Conservation (phyloP, 1,284 basidiomycete genomes). For the Salmacisia buchloeana region DNA sequence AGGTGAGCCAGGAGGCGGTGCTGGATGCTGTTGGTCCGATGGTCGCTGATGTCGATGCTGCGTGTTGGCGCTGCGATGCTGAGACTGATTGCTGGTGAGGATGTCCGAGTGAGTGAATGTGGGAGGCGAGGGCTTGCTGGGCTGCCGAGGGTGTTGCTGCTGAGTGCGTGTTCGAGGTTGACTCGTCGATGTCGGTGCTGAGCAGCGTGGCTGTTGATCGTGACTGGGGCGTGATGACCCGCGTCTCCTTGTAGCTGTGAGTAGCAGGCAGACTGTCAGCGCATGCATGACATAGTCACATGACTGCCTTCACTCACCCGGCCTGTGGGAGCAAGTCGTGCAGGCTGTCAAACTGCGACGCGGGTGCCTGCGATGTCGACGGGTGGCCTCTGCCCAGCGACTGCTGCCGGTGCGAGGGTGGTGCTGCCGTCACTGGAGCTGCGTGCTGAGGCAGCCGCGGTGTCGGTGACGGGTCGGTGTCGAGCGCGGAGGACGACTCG, state of each 20-base stretch:
- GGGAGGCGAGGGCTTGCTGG: neutral
- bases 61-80: too few species aligned
- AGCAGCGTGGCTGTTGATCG: neutral
- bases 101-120: neutral
- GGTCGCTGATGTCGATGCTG: too few species aligned
- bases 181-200: neutral
- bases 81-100: neutral
- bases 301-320: neutral
- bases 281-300: neutral
- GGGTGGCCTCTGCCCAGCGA: too few species aligned
- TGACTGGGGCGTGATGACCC: neutral
- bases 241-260: constrained; percentile 2
- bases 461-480: neutral
- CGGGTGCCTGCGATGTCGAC: too few species aligned
- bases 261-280: neutral
- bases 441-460: neutral
- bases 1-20: neutral
- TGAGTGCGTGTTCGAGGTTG: too few species aligned
- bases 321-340: constrained; percentile 2
- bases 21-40: neutral
- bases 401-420: too few species aligned
- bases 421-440: neutral
- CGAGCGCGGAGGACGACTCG: neutral
- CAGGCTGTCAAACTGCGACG: neutral
- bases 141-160: too few species aligned